A percentile compares a stretch with the other conserved stretches of the same genome.
Evolutionary conservation across 208 protist species (phyloP).

Genomic region (Angomonas ambiguus): DNA sequence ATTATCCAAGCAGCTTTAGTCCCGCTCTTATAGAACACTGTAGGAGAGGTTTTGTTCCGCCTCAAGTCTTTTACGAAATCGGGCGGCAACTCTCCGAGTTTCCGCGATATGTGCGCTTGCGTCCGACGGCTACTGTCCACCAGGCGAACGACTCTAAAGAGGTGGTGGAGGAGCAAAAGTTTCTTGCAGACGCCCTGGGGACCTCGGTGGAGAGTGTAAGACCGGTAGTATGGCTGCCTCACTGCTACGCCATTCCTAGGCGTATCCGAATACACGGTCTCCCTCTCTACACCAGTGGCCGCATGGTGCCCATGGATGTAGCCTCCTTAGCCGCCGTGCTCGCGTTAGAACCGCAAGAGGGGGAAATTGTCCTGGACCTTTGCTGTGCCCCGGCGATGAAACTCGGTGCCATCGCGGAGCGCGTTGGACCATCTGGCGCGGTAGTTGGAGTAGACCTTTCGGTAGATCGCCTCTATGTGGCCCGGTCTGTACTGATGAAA

Average conservation of each 20-base stretch:
- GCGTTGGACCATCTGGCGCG: conserved; percentile 15
- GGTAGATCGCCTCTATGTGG: conserved; percentile 47
- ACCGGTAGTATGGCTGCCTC: conserved; percentile 60
- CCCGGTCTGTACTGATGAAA: conserved; percentile 32
- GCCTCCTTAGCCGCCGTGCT: conserved; percentile 79
- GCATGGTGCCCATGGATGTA: conserved; percentile 77
- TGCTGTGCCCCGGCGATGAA: conserved; percentile 90
- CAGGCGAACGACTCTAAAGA: not conserved
- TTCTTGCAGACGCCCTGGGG: conserved; percentile 23
- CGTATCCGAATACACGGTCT: conserved; percentile 19
- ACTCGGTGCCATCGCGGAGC: conserved; percentile 43
- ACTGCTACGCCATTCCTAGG: conserved; percentile 41
- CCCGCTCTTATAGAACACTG: conserved; percentile 8
- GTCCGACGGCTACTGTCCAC: conserved; percentile 15
- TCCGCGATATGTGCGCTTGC: conserved; percentile 59
- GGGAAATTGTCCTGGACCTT: conserved; percentile 74
- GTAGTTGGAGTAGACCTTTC: conserved; percentile 74
- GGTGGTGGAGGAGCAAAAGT: not conserved
- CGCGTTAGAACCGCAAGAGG: conserved; percentile 45
- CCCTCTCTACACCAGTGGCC: conserved; percentile 33
- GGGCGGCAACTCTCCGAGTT: conserved; percentile 25
- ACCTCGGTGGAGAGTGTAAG: conserved; percentile 20
- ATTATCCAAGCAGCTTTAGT: conserved; percentile 7
- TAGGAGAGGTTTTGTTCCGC: not conserved
- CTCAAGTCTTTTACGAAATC: conserved; percentile 37